Percentiles rank a stretch among this genome's conserved stretches.
phyloP scores from a whole-genome alignment of 2,329 filamentous ascomycete species.

The Penicillium brasilianum region DNA sequence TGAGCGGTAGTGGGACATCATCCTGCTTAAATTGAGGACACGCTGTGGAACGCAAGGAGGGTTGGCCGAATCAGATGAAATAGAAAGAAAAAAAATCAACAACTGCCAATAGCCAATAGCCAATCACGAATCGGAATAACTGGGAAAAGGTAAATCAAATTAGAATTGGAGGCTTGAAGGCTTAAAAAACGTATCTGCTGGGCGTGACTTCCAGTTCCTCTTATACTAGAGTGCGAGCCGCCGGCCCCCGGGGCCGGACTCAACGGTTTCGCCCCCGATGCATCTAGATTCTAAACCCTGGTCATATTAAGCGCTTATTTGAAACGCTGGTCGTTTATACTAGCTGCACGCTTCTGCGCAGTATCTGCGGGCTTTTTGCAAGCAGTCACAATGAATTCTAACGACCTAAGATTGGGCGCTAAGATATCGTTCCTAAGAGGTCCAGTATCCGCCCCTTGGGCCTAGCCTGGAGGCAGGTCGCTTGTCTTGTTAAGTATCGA shows the following conservation, averaged over 20 bases:
- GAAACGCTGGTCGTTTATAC: conserved; percentile 9
- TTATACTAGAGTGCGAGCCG: not conserved
- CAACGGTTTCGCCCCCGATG: not conserved
- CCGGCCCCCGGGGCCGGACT: not conserved
- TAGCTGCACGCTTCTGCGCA: not conserved
- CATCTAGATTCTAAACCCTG: not conserved
- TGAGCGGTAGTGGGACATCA: too few species aligned
- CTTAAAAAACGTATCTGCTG: not conserved
- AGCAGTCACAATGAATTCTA: not conserved
- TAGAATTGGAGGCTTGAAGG: not conserved
- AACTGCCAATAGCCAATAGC: not conserved
- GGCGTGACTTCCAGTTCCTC: not conserved
- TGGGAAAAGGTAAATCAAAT: too few species aligned
- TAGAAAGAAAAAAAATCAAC: not conserved
- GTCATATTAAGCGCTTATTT: conserved; percentile 7
- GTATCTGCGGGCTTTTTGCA: not conserved
- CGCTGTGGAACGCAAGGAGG: not conserved
- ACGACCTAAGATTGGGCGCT: not conserved
- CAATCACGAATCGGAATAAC: not conserved
- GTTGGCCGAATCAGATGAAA: too few species aligned
- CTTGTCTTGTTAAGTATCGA: not conserved
- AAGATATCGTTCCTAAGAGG: not conserved
- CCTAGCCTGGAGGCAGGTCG: not conserved
- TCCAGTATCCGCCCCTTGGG: not conserved
- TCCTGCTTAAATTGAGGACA: not conserved